Conservation (phyloP, 495 filamentous ascomycete genomes). For the Annulohypoxylon moriforme region DNA sequence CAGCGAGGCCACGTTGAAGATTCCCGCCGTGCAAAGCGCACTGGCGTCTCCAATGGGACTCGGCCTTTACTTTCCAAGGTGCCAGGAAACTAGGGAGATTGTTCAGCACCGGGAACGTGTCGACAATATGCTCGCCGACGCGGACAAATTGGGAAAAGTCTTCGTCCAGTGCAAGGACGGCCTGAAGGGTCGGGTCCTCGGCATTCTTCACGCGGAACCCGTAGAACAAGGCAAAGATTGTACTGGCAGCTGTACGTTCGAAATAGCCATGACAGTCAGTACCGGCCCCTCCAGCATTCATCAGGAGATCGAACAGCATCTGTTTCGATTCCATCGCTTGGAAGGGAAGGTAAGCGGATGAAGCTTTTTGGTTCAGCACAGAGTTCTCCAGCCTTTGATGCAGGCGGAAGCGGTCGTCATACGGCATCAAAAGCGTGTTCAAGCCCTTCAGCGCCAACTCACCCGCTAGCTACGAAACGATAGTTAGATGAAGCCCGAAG, state of each 20-base stretch:
- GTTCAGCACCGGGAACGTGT: not conserved
- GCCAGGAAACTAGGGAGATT: not conserved
- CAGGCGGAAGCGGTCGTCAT: not conserved
- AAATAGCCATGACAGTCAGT: not conserved
- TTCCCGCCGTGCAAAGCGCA: not conserved
- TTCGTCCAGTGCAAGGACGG: not conserved
- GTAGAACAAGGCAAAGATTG: not conserved
- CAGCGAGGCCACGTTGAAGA: not conserved
- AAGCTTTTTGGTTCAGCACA: not conserved
- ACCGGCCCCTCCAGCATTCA: not conserved
- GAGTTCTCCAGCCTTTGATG: not conserved
- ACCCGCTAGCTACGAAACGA: not conserved
- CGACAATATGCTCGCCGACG: not conserved
- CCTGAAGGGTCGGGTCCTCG: not conserved
- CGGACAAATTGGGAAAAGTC: not conserved
- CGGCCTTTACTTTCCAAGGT: not conserved
- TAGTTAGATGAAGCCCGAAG: not conserved
- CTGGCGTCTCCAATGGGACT: not conserved
- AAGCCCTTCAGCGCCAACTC: not conserved
- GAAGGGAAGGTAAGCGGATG: not conserved
- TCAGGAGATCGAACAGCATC: not conserved
- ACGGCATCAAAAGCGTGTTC: not conserved
- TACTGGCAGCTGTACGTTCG: not conserved
- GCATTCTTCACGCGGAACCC: not conserved
- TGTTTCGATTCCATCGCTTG: not conserved